Evolutionary conservation across 75 land plant genomes (phyloP), one percentile per base, ranked within the genome.

Genomic region (Selaginella tamariscina): DNA sequence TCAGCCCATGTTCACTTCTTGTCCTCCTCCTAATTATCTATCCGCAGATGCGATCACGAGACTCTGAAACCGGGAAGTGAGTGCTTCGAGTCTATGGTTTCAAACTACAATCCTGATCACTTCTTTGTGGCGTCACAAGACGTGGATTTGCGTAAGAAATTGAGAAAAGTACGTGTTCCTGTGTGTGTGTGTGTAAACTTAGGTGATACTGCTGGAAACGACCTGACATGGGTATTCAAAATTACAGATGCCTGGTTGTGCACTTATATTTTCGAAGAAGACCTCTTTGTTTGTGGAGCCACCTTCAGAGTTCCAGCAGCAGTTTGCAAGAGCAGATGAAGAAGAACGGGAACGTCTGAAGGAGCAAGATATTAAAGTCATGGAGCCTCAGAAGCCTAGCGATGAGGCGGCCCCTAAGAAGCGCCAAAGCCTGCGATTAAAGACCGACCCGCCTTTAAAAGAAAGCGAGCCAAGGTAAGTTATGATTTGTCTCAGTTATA

Each of bases 121-220:
- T 95, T 87, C 68, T 95, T 85, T 67, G 84, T 95, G 56, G 96
- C 87, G 0, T 83, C 92, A 9, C 91, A 90, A 65, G 97, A 95
- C 44, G 64, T 55, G 33, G 89, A 86, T 23, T 66, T 95, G 44
- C 81, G 99, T 8, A 79, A 76, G 56, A 78, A 79, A 70, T 60
- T 87, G 24, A 81, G 84, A 8, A 70, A 84, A 87, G 99, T 86
- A 59, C 2, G 62, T n/a, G n/a, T n/a, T n/a, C n/a, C n/a, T n/a
- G n/a, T n/a, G n/a, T n/a, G n/a, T n/a, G n/a, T n/a, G n/a, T n/a
- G n/a, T n/a, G n/a, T n/a, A n/a, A n/a, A n/a, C n/a, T n/a, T n/a
- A n/a, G n/a, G n/a, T n/a, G n/a, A n/a, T n/a, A n/a, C n/a, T n/a
- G n/a, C n/a, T n/a, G n/a, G n/a, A n/a, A n/a, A n/a, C n/a, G n/a